Evolutionary conservation across 345 rosid species (phyloP).

Genomic region (Mangifera indica): DNA sequence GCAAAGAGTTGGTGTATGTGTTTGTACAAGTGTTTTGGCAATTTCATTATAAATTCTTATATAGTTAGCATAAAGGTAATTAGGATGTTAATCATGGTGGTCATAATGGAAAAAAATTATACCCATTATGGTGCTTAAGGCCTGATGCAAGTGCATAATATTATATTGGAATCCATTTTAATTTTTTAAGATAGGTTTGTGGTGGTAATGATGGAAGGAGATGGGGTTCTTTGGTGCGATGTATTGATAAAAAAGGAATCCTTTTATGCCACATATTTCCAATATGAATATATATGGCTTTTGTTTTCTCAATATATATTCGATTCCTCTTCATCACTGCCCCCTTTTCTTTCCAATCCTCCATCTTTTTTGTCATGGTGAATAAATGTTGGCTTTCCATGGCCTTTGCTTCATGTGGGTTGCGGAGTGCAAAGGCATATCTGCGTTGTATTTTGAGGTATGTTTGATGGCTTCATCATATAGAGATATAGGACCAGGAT

Average conservation of each 20-base stretch:
- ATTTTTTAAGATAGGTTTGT: slow-evolving; percentile 22
- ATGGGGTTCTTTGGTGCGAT: slow-evolving; percentile 25
- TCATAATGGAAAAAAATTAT: slow-evolving; percentile 49
- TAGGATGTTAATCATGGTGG: slow-evolving; percentile 30
- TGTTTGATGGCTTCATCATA: too few relatives aligned
- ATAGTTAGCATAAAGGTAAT: slow-evolving; percentile 13
- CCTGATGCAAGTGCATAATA: slow-evolving; percentile 20
- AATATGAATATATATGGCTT: too few relatives aligned
- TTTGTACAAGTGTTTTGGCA: neutral
- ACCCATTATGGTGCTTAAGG: slow-evolving; percentile 29
- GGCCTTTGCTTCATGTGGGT: too few relatives aligned
- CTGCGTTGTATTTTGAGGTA: too few relatives aligned
- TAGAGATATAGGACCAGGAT: too few relatives aligned
- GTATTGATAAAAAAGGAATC: slow-evolving; percentile 28
- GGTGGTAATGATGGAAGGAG: slow-evolving; percentile 49
- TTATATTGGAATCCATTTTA: slow-evolving; percentile 1
- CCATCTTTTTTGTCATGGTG: too few relatives aligned
- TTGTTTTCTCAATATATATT: too few relatives aligned
- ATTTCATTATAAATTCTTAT: slow-evolving; percentile 4
- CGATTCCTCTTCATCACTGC: too few relatives aligned
- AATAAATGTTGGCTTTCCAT: too few relatives aligned
- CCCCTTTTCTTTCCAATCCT: too few relatives aligned
- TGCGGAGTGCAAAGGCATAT: too few relatives aligned
- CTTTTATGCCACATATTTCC: slow-evolving; percentile 5
- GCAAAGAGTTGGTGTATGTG: neutral